Conservation (phyloP, 495 filamentous ascomycete species). For the Cudoniella acicularis region DNA sequence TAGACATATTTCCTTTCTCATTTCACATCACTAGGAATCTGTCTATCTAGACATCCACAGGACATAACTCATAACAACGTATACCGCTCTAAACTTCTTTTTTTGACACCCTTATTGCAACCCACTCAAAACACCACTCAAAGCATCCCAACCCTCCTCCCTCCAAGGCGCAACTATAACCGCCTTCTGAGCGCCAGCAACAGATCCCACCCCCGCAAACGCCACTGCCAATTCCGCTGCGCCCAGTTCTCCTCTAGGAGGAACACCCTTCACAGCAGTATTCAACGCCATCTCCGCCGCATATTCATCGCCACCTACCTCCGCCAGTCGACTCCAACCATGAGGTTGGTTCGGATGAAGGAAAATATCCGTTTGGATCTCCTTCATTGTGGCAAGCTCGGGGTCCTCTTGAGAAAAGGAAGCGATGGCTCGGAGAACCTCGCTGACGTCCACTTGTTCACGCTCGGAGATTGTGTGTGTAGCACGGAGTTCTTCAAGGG, state of each 20-base stretch:
- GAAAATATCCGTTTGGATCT: conserved; percentile 71
- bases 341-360: conserved; percentile 68
- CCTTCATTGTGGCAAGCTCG: conserved; percentile 37
- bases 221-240: conserved; percentile 67
- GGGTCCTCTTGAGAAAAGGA: conserved; percentile 29
- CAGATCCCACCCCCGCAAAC: conserved; percentile 70
- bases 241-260: conserved; percentile 63
- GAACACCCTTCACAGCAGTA: conserved; percentile 67
- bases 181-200: conserved; percentile 69
- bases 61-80: background rate
- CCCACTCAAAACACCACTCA: conserved; percentile 16
- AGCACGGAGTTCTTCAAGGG: conserved; percentile 67
- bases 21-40: too few species aligned
- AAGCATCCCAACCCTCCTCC: conserved; percentile 20
- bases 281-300: conserved; percentile 77
- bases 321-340: conserved; percentile 72
- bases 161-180: conserved; percentile 83
- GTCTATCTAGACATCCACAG: too few species aligned
- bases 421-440: conserved; percentile 41
- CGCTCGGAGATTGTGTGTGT: conserved; percentile 44
- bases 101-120: background rate
- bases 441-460: conserved; percentile 44
- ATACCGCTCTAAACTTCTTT: background rate
- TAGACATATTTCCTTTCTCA: too few species aligned
- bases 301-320: conserved; percentile 41